Percentiles rank a stretch among this genome's conserved stretches.
Evolutionary conservation across 805 yeast genomes (phyloP).

Genomic region (Ogataea nonfermentans): DNA sequence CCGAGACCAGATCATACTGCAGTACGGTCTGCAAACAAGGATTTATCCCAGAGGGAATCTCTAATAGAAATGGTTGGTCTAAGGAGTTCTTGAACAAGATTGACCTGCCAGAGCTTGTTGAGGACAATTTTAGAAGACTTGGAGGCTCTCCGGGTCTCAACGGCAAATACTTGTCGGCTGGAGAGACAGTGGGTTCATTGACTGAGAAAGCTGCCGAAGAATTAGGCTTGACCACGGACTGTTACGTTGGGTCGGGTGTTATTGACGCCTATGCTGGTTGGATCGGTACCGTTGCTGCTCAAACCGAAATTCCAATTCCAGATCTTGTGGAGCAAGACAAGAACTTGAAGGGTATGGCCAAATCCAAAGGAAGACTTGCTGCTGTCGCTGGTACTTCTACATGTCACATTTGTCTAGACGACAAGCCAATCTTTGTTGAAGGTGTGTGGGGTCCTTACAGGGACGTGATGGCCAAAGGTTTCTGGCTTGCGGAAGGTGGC

Average conservation of each 20-base stretch:
- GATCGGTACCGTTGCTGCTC: conserved; percentile 97
- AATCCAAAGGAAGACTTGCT: conserved; percentile 82
- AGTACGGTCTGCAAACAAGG: conserved; percentile 97
- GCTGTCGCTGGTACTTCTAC: conserved; percentile 99
- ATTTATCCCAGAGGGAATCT: conserved; percentile 88
- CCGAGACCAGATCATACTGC: conserved; percentile 83
- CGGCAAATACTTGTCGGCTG: conserved; percentile 80
- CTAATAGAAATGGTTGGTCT: conserved; percentile 92
- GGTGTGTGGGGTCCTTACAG: conserved; percentile 99
- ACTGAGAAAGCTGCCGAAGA: conserved; percentile 67
- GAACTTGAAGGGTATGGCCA: conserved; percentile 46
- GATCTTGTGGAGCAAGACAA: conserved; percentile 49
- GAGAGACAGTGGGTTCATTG: conserved; percentile 81
- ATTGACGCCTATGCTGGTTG: conserved; percentile 99
- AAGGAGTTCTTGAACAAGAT: conserved; percentile 65
- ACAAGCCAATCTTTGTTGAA: conserved; percentile 81
- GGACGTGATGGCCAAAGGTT: conserved; percentile 85
- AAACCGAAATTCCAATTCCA: conserved; percentile 58
- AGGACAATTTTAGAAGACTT: conserved; percentile 69
- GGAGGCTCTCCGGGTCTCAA: conserved; percentile 80
- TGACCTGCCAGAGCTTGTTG: conserved; percentile 74
- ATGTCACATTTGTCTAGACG: conserved; percentile 87
- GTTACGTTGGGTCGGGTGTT: conserved; percentile 92
- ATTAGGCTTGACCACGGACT: conserved; percentile 74
- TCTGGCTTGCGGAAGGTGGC: conserved; percentile 99